Evolutionary conservation across 257 asterid species (phyloP), one percentile per base, ranked within the genome.

Genomic region (Catharanthus roseus): DNA sequence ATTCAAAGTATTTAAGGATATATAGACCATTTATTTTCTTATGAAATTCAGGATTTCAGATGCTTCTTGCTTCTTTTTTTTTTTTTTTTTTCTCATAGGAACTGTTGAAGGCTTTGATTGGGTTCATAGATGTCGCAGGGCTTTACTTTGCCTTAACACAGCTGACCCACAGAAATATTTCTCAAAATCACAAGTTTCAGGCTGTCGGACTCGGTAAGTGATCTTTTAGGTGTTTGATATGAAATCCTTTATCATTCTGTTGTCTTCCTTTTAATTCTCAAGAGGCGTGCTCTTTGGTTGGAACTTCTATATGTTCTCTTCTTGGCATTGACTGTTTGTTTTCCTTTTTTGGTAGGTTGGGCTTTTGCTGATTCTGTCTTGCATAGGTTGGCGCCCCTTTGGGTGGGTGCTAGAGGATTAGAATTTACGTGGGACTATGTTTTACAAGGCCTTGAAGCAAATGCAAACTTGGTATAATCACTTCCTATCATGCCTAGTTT

Each of bases 331-430:
- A 44, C 50, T 2, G 16, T 44, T 78, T 69, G 51, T 74, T 71
- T 64, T 72, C 58, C 21, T 60, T 36, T n/a, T 33, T 79, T 70
- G 71, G 70, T 86, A 95, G 97, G 99, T 55, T 95, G 99, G 99
- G 99, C 99, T 44, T 95, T 95, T 82, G 99, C 97, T 78, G 97
- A 95, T 80, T 87, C 99, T 28, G 87, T 95, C 81, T 92, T 95
- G 77, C 99, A 95, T 76, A 89, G 93, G 78, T 80, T 95, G 84
- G 96, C 93, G 24, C 99, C 99, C 3, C 97, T 95, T 74, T 95
- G 99, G 99, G 87, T 95, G 24, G 99, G 99, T 71, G 97, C 99
- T 74, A 89, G 93, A 86, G 97, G 99, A 70, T 79, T 95, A 73
- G 99, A 95, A 74, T 95, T 95, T 80, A 95, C 97, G 28, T 95